A percentile compares a stretch with the other conserved stretches of the same genome.
These are phyloP conservation scores for Aureobasidium uvarum DNA, from an alignment of 2,329 filamentous ascomycete genomes.

Conservation along the genomic window DNA sequence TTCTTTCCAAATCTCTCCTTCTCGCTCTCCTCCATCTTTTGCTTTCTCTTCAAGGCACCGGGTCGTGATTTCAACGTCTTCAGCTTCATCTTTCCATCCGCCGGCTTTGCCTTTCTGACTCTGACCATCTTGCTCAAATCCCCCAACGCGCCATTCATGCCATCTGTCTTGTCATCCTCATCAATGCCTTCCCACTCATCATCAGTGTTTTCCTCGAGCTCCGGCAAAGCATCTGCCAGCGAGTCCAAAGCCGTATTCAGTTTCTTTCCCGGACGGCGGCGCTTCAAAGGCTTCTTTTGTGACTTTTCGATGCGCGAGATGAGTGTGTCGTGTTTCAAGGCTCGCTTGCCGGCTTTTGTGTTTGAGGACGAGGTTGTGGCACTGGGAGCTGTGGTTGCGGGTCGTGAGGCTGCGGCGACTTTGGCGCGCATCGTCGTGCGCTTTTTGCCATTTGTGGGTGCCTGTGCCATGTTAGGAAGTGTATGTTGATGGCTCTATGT, in stretches of 20 bases:
- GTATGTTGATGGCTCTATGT: neutral
- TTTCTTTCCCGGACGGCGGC: slow-evolving; percentile 71
- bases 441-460: slow-evolving; percentile 48
- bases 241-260: slow-evolving; percentile 71
- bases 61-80: slow-evolving; percentile 71
- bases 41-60: slow-evolving; percentile 80
- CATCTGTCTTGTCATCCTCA: slow-evolving; percentile 30
- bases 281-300: slow-evolving; percentile 46
- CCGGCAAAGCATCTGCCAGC: slow-evolving; percentile 77
- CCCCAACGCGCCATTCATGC: slow-evolving; percentile 17
- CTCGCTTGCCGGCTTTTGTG: slow-evolving; percentile 78
- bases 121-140: slow-evolving; percentile 31
- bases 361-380: slow-evolving; percentile 52
- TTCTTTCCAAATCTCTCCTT: slow-evolving; percentile 80
- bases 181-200: slow-evolving; percentile 43
- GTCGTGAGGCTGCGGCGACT: slow-evolving; percentile 48
- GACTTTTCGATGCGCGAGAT: slow-evolving; percentile 70
- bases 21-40: slow-evolving; percentile 74
- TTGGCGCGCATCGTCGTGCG: slow-evolving; percentile 59
- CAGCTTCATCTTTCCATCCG: slow-evolving; percentile 65
- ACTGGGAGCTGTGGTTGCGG: slow-evolving; percentile 48
- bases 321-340: slow-evolving; percentile 77
- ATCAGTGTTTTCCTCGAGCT: slow-evolving; percentile 48
- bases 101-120: slow-evolving; percentile 31
- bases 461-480: neutral